Evolutionary conservation across 2,329 filamentous ascomycete genomes (phyloP), one percentile per base, ranked within the genome.

Genomic region (Sphaerostilbella broomeana): DNA sequence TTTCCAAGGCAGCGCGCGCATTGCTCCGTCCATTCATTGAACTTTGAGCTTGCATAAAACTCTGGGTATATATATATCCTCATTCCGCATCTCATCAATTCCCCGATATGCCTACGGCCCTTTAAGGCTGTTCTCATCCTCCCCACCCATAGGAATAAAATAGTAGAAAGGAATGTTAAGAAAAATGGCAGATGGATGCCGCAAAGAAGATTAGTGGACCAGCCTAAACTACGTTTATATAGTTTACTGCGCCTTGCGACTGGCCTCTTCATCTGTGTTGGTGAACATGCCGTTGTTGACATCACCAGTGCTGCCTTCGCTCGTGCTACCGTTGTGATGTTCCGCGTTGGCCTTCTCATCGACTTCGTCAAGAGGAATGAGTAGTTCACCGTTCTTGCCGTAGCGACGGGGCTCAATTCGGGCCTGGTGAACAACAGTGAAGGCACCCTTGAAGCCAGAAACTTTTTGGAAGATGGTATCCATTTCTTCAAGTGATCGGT

Each of bases 401-500:
- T 78, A 79, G 25, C 72, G 66, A 5, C 62, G 63, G 1, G 76
- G 75, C 57, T 77, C 73, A 6, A 70, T 53, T 30, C 50, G 47
- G 26, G 64, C 64, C 27, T 61, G 55, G 13, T 60, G 52, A 19
- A 68, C 58, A 5, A 68, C 57, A 12, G 50, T 47, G 10, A 66
- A 54, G 13, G 56, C 59, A 18, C 56, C 63, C 16, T 46, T 45
- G 38, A 56, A 51, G 3, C 73, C 72, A 16, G 62, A 60, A 1
- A 72, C 70, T 52, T 77, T 75, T 47, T 72, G 68, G 60, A 80
- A 81, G 51, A 81, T 79, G 48, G 59, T 62, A 50, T 82, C 78
- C 72, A 83, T 81, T 53, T 82, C 78, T 56, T 83, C 78, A 15
- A 83, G 69, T 2, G 71, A 75, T 27, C 78, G 68, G 52, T 76